A percentile compares a stretch with the other conserved stretches of the same genome.
These are phyloP conservation scores for Eutrema japonicum DNA, from an alignment of 345 rosid species.

Conservation along the genomic window DNA sequence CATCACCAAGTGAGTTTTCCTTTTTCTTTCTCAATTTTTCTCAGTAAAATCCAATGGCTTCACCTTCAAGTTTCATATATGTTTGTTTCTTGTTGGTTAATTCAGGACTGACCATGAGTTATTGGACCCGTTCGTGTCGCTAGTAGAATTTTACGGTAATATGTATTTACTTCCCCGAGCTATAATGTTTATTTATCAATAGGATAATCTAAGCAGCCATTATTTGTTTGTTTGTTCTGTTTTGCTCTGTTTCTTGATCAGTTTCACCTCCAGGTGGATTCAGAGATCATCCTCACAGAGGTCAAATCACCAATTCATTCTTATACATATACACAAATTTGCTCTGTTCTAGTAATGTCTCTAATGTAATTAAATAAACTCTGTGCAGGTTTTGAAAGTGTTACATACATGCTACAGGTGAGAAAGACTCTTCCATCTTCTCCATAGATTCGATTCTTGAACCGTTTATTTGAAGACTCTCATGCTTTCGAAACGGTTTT, in stretches of 20 bases:
- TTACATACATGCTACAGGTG: slow-evolving; percentile 91
- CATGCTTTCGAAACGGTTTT: no score
- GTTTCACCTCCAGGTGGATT: slow-evolving; percentile 91
- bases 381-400: slow-evolving; percentile 83
- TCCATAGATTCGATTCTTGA: background rate
- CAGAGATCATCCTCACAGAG: slow-evolving; percentile 96
- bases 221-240: background rate
- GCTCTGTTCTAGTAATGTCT: background rate
- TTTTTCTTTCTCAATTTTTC: background rate
- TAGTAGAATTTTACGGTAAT: slow-evolving; percentile 79
- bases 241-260: slow-evolving; percentile 46
- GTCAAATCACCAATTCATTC: slow-evolving; percentile 35
- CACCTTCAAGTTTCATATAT: slow-evolving; percentile 19
- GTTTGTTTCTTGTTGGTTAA: background rate
- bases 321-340: background rate
- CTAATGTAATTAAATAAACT: slow-evolving; percentile 8
- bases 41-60: background rate
- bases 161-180: background rate
- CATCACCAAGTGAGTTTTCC: slow-evolving; percentile 63
- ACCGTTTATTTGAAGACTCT: background rate
- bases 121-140: slow-evolving; percentile 85
- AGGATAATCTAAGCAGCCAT: background rate
- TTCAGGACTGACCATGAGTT: slow-evolving; percentile 66
- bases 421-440: slow-evolving; percentile 11
- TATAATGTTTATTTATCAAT: background rate